A percentile compares a stretch with the other conserved stretches of the same genome.
Evolutionary conservation across 1,284 basidiomycete genomes (phyloP).

Genomic region (Mycena sp.): DNA sequence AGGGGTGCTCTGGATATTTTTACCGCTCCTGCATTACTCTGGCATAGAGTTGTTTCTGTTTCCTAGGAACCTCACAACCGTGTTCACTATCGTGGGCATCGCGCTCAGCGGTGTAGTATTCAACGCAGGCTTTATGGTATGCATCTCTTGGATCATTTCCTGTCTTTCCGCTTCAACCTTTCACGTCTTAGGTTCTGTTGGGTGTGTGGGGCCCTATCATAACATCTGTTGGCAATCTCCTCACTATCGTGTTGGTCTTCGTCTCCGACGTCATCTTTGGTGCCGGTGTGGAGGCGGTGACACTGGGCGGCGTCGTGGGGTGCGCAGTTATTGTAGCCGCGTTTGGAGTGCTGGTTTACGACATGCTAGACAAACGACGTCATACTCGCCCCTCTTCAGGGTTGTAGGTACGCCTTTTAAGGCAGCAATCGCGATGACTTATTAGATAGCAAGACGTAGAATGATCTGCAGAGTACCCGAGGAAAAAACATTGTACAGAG

Average conservation of each 20-base stretch:
- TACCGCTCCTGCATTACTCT: slow-evolving; percentile 73
- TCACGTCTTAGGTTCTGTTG: slow-evolving; percentile 72
- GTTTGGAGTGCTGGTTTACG: slow-evolving; percentile 78
- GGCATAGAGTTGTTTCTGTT: slow-evolving; percentile 68
- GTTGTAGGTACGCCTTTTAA: no score
- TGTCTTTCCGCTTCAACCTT: neutral
- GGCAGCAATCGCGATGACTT: neutral
- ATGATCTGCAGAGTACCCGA: slow-evolving; percentile 20
- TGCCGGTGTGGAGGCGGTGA: slow-evolving; percentile 62
- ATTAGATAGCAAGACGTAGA: slow-evolving; percentile 23
- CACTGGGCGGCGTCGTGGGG: slow-evolving; percentile 71
- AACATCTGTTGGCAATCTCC: slow-evolving; percentile 82
- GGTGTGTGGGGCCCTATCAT: slow-evolving; percentile 88
- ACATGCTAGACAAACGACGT: slow-evolving; percentile 55
- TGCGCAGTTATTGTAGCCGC: slow-evolving; percentile 76
- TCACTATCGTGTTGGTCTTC: slow-evolving; percentile 86
- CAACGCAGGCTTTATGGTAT: slow-evolving; percentile 82
- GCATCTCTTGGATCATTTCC: neutral
- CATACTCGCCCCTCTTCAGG: no score
- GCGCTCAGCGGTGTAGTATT: slow-evolving; percentile 73
- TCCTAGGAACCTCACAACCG: slow-evolving; percentile 56
- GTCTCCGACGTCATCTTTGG: slow-evolving; percentile 77
- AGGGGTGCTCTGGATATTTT: slow-evolving; percentile 72
- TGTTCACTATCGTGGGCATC: slow-evolving; percentile 67
- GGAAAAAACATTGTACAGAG: slow-evolving; percentile 27